phyloP scores from a whole-genome alignment of 805 yeast species.

The Myxozyma nipponensis region DNA sequence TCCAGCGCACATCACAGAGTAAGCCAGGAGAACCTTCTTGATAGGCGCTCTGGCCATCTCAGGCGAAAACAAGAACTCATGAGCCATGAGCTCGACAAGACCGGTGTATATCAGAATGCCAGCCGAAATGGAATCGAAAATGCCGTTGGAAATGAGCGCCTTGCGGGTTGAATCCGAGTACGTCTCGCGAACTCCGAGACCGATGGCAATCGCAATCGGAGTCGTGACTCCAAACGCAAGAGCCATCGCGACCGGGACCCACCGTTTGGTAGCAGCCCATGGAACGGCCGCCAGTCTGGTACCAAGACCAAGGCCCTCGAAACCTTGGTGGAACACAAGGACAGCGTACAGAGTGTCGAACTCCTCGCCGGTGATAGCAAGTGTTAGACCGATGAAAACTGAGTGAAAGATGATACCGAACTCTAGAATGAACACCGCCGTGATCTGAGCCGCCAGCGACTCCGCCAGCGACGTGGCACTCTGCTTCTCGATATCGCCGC shows the following conservation, averaged over 20 bases:
- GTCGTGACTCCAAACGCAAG: conserved; percentile 56
- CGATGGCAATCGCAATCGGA: conserved; percentile 69
- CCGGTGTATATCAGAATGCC: conserved; percentile 72
- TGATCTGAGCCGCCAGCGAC: conserved; percentile 31
- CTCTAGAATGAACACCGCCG: conserved; percentile 57
- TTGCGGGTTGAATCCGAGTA: conserved; percentile 40
- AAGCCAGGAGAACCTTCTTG: conserved; percentile 11
- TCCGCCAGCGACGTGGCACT: conserved; percentile 4
- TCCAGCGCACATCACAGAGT: conserved; percentile 39
- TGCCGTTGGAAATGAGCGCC: conserved; percentile 57
- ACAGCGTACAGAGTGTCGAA: conserved; percentile 67
- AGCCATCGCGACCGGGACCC: conserved; percentile 53
- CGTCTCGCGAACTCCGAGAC: conserved; percentile 61
- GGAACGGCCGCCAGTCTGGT: conserved; percentile 58
- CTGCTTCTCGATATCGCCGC: conserved; percentile 11
- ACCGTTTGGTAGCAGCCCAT: conserved; percentile 48
- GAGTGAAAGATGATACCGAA: conserved; percentile 83
- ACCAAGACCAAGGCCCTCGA: conserved; percentile 78
- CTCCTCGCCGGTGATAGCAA: conserved; percentile 75
- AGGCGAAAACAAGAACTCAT: conserved; percentile 57
- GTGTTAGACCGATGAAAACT: conserved; percentile 70
- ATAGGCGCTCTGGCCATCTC: conserved; percentile 29
- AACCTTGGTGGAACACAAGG: conserved; percentile 52
- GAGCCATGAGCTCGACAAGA: conserved; percentile 69
- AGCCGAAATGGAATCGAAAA: conserved; percentile 65